These are phyloP conservation scores for grape (Vitis vinifera) DNA, from an alignment of 164 flowering plant species.

Conservation along the genomic window DNA sequence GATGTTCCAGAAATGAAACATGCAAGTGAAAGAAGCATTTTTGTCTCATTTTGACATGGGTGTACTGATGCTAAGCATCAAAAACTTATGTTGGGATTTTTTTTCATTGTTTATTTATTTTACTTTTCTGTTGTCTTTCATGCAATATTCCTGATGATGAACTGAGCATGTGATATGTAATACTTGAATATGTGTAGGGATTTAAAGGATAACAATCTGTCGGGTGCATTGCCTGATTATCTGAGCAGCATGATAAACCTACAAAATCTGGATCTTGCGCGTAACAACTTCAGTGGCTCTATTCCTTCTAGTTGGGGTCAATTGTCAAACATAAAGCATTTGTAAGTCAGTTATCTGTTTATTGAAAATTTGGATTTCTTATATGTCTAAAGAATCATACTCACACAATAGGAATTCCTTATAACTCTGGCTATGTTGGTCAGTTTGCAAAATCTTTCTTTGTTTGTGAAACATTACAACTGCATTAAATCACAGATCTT, in stretches of 20 bases:
- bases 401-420: too few species aligned
- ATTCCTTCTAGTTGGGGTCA: conserved; percentile 72
- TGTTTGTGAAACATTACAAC: background rate
- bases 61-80: too few species aligned
- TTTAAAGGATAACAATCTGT: conserved; percentile 68
- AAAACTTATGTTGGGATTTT: too few species aligned
- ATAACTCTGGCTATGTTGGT: too few species aligned
- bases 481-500: background rate
- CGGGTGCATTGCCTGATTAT: conserved; percentile 77
- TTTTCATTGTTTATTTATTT: background rate
- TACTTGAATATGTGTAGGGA: conserved; percentile 56
- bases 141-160: background rate
- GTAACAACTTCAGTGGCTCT: conserved; percentile 69
- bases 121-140: background rate
- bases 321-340: conserved; percentile 62
- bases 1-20: too few species aligned
- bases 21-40: too few species aligned
- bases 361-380: background rate
- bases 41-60: too few species aligned
- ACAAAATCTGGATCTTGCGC: conserved; percentile 71
- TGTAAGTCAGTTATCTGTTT: conserved; percentile 50
- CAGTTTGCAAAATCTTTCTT: background rate
- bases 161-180: background rate
- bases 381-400: background rate
- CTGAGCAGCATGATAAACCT: conserved; percentile 58